phyloP scores from a whole-genome alignment of 768 basidiomycete species.

The Paxillus involutus region DNA sequence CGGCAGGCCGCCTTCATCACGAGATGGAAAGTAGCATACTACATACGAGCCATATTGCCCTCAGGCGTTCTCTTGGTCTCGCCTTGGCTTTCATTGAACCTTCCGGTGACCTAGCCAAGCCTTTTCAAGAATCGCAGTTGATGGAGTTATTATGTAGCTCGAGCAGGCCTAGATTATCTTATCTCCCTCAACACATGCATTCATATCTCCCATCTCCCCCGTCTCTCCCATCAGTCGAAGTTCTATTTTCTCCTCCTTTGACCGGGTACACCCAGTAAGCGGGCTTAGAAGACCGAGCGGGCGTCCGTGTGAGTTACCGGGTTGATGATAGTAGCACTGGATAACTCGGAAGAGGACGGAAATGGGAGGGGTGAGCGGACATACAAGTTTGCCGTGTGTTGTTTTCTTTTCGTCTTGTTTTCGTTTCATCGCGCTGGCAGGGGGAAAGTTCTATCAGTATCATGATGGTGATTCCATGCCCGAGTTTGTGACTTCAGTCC shows the following conservation, averaged over 20 bases:
- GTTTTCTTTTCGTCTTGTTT: neutral
- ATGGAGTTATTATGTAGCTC: too few relatives aligned
- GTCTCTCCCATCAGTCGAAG: slow-evolving; percentile 1
- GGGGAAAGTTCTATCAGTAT: slow-evolving; percentile 5
- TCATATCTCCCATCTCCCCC: neutral
- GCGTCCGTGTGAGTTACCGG: neutral
- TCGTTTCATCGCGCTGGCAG: neutral
- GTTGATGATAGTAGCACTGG: too few relatives aligned
- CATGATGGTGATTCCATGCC: slow-evolving; percentile 5
- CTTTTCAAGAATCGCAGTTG: too few relatives aligned
- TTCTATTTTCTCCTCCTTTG: slow-evolving; percentile 3
- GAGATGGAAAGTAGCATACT: too few relatives aligned
- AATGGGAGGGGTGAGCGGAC: neutral
- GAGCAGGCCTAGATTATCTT: slow-evolving; percentile 15
- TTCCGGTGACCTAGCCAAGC: too few relatives aligned
- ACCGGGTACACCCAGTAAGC: slow-evolving; percentile 1
- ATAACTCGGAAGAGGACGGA: slow-evolving; percentile 7
- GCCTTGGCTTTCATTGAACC: too few relatives aligned
- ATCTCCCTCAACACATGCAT: slow-evolving; percentile 3
- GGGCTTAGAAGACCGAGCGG: slow-evolving; percentile 4
- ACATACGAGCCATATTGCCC: too few relatives aligned
- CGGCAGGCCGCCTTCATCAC: too few relatives aligned
- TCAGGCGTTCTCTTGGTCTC: too few relatives aligned
- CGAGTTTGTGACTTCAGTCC: slow-evolving; percentile 5
- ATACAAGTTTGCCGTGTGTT: slow-evolving; percentile 3